phyloP scores from a whole-genome alignment of 2,329 filamentous ascomycete species.

The Bipolaris cookei region DNA sequence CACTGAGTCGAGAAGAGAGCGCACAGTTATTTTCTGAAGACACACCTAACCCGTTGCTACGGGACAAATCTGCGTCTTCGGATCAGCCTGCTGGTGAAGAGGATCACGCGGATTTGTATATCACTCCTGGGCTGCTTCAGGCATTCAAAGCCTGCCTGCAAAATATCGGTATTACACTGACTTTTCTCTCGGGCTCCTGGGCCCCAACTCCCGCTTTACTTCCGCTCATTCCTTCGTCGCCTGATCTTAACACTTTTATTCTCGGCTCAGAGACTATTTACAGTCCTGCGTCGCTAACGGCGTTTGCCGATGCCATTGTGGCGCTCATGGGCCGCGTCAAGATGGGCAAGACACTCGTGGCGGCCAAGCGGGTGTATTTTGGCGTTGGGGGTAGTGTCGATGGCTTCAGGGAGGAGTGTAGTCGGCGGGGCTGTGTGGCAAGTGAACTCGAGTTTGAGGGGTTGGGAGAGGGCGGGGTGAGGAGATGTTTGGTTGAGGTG shows the following conservation, averaged over 20 bases:
- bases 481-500: constrained; percentile 57
- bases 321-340: constrained; percentile 61
- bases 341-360: constrained; percentile 68
- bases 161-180: constrained; percentile 61
- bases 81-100: background rate
- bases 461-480: constrained; percentile 52
- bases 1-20: constrained; percentile 27
- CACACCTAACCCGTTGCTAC: constrained; percentile 26
- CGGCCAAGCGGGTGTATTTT: constrained; percentile 82
- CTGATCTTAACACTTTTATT: constrained; percentile 55
- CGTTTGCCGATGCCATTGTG: constrained; percentile 72
- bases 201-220: constrained; percentile 63
- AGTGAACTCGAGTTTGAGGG: constrained; percentile 58
- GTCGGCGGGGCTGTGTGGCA: constrained; percentile 52
- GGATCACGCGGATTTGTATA: constrained; percentile 64
- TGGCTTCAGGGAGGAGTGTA: constrained; percentile 65
- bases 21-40: constrained; percentile 21
- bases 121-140: constrained; percentile 63
- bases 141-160: constrained; percentile 65
- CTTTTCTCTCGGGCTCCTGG: constrained; percentile 79
- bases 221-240: constrained; percentile 57
- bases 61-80: constrained; percentile 5
- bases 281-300: constrained; percentile 71
- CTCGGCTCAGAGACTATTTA: constrained; percentile 85
- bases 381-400: constrained; percentile 83